Conservation (phyloP, 495 filamentous ascomycete genomes). For the Tuber magnatum region DNA sequence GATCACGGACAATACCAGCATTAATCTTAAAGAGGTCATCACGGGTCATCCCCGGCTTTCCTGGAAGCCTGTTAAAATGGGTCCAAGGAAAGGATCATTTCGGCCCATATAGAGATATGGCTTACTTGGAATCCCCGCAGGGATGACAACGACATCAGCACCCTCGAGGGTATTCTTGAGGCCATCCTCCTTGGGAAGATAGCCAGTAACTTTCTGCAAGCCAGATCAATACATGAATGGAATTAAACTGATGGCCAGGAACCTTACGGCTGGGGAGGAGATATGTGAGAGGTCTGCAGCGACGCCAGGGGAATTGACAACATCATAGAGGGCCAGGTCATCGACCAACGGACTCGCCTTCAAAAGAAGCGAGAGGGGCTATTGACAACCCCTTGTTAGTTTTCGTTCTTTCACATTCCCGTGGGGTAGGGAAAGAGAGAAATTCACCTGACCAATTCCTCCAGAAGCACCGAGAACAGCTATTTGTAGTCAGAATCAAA, state of each 20-base stretch:
- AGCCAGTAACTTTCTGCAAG: slow-evolving; percentile 79
- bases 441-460: slow-evolving; percentile 89
- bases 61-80: slow-evolving; percentile 47
- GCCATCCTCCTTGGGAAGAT: slow-evolving; percentile 82
- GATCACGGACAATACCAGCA: slow-evolving; percentile 82
- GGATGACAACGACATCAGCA: slow-evolving; percentile 91
- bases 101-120: slow-evolving; percentile 19
- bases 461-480: slow-evolving; percentile 94
- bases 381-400: slow-evolving; percentile 40
- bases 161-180: slow-evolving; percentile 79
- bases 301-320: slow-evolving; percentile 96
- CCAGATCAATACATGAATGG: neutral
- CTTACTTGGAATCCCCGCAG: slow-evolving; percentile 94
- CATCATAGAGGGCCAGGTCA: slow-evolving; percentile 95
- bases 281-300: slow-evolving; percentile 95
- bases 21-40: slow-evolving; percentile 99
- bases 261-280: slow-evolving; percentile 78
- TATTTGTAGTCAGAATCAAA: slow-evolving; percentile 39
- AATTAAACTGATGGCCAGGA: slow-evolving; percentile 7
- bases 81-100: neutral
- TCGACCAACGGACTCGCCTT: slow-evolving; percentile 79
- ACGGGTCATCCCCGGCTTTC: slow-evolving; percentile 98
- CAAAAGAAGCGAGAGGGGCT: slow-evolving; percentile 93
- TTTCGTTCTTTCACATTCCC: neutral
- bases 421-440: neutral